Evolutionary conservation across 164 flowering plant genomes (phyloP).

Genomic region (Brasenia schreberi): DNA sequence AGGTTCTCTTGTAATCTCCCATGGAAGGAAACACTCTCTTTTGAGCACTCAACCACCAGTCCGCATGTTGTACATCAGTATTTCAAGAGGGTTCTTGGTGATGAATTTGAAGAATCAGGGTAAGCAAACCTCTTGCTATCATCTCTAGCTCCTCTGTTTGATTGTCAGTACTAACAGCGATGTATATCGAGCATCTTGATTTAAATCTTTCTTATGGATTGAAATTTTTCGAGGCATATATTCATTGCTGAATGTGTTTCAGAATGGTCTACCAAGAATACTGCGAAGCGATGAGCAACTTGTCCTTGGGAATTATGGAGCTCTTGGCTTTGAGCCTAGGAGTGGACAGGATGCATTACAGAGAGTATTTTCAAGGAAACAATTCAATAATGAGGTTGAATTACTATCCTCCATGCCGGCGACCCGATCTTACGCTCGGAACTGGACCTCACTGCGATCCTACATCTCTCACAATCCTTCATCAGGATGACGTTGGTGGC

Average conservation of each 20-base stretch:
- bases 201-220: no score
- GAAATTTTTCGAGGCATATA: no score
- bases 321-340: constrained; percentile 58
- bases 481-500: constrained; percentile 73
- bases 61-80: constrained; percentile 34
- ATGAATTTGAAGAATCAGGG: constrained; percentile 38
- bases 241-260: background rate
- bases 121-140: constrained; percentile 9
- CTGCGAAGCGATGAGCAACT: constrained; percentile 53
- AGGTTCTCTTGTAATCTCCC: constrained; percentile 70
- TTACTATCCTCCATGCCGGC: constrained; percentile 75
- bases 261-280: constrained; percentile 64
- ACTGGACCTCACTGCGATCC: constrained; percentile 92
- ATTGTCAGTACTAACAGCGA: background rate
- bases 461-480: constrained; percentile 71
- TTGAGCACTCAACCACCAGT: constrained; percentile 26
- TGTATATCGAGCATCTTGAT: no score
- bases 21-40: constrained; percentile 85
- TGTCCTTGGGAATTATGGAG: constrained; percentile 70
- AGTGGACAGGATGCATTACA: constrained; percentile 29
- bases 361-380: constrained; percentile 46
- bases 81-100: constrained; percentile 30
- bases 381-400: constrained; percentile 79
- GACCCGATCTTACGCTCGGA: constrained; percentile 62
- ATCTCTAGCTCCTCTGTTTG: no score